These are phyloP conservation scores for Mortierella hygrophila DNA, from an alignment of 192 early-diverging fungal species.

Conservation along the genomic window DNA sequence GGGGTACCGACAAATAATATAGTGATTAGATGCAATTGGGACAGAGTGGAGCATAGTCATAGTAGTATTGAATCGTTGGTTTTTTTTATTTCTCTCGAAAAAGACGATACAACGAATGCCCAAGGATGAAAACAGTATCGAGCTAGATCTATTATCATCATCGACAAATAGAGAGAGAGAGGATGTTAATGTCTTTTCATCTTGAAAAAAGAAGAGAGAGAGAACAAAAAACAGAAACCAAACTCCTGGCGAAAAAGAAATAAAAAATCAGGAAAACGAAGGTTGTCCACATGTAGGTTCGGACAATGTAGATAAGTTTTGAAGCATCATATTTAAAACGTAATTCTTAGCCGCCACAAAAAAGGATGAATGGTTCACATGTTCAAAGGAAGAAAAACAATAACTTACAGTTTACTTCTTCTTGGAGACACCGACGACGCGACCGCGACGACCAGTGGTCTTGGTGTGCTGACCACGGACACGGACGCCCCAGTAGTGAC, in stretches of 20 bases:
- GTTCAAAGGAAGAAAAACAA: conserved; percentile 63
- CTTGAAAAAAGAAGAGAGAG: not conserved
- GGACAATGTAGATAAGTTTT: conserved; percentile 78
- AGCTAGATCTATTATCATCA: conserved; percentile 15
- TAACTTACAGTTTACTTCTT: conserved; percentile 85
- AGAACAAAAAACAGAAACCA: not conserved
- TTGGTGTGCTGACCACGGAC: conserved; percentile 99
- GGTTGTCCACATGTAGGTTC: conserved; percentile 58
- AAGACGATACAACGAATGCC: conserved; percentile 29
- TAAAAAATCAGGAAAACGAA: conserved; percentile 56
- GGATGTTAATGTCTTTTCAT: not conserved
- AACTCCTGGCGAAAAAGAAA: conserved; percentile 60
- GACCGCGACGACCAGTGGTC: conserved; percentile 97
- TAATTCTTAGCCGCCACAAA: conserved; percentile 84
- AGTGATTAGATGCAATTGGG: not conserved
- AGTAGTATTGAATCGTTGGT: conserved; percentile 1
- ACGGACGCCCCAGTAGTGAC: conserved; percentile 98
- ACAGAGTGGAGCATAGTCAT: not conserved
- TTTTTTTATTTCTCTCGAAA: conserved; percentile 36
- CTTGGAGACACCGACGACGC: conserved; percentile 98
- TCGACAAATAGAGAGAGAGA: not conserved
- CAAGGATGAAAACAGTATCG: conserved; percentile 19
- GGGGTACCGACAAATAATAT: not conserved
- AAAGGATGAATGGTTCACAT: conserved; percentile 68
- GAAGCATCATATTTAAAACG: conserved; percentile 72